Percentiles rank a stretch among this genome's conserved stretches.
These are phyloP conservation scores for Lipomyces mesembrius DNA, from an alignment of 805 yeast genomes.

Conservation along the genomic window DNA sequence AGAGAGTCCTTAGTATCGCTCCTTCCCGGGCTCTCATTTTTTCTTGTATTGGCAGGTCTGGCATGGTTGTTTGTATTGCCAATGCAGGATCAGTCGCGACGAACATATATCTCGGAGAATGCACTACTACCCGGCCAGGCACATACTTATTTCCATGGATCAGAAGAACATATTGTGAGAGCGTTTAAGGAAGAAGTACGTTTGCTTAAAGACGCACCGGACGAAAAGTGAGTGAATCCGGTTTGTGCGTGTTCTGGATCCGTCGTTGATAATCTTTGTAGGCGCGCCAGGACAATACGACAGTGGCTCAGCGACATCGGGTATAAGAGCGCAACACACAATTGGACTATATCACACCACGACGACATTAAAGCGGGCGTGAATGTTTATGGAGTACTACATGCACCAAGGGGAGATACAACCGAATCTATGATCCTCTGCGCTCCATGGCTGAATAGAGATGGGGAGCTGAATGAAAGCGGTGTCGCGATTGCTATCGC, in stretches of 20 bases:
- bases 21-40: slow-evolving; percentile 15
- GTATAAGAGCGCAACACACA: slow-evolving; percentile 60
- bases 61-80: slow-evolving; percentile 68
- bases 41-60: slow-evolving; percentile 48
- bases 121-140: slow-evolving; percentile 98
- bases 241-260: not conserved
- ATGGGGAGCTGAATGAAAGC: slow-evolving; percentile 70
- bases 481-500: slow-evolving; percentile 77
- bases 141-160: slow-evolving; percentile 84
- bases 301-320: slow-evolving; percentile 75
- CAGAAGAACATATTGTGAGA: slow-evolving; percentile 90
- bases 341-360: slow-evolving; percentile 43
- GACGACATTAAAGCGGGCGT: slow-evolving; percentile 47
- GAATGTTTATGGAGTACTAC: slow-evolving; percentile 77
- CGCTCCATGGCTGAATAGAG: slow-evolving; percentile 82
- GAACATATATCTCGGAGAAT: slow-evolving; percentile 89
- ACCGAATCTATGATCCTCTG: slow-evolving; percentile 92
- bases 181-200: slow-evolving; percentile 75
- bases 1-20: slow-evolving; percentile 7
- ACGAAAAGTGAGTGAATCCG: slow-evolving; percentile 32
- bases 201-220: slow-evolving; percentile 42
- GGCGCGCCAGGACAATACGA: slow-evolving; percentile 55
- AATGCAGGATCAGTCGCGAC: slow-evolving; percentile 76
- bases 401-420: slow-evolving; percentile 94
- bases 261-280: slow-evolving; percentile 26